Percentiles rank a stretch among this genome's conserved stretches.
These are phyloP conservation scores for Tricholoma sp. DNA, from an alignment of 768 basidiomycete species.

Conservation along the genomic window DNA sequence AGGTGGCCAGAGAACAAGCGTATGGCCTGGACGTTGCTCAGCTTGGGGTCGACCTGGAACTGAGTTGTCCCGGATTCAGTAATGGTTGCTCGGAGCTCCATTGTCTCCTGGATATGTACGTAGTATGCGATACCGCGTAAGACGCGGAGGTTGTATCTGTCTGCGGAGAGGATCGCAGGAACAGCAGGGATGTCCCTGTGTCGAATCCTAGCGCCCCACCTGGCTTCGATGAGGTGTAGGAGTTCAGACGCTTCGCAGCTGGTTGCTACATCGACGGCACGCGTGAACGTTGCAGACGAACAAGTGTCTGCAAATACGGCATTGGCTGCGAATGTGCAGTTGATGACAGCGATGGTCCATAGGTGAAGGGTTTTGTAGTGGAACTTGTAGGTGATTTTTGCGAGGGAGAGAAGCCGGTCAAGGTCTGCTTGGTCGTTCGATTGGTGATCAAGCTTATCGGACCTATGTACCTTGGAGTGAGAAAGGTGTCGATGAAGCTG, in stretches of 20 bases:
- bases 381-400: conserved; percentile 45
- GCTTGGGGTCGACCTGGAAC: conserved; percentile 30
- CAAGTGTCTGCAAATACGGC: conserved; percentile 25
- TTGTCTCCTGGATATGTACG: conserved; percentile 28
- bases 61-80: conserved; percentile 23
- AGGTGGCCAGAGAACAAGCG: conserved; percentile 30
- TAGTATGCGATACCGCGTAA: conserved; percentile 37
- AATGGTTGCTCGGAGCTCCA: conserved; percentile 21
- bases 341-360: conserved; percentile 39
- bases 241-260: conserved; percentile 17
- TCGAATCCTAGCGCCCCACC: conserved; percentile 27
- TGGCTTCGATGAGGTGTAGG: conserved; percentile 17
- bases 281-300: conserved; percentile 28
- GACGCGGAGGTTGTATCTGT: conserved; percentile 22
- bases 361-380: conserved; percentile 38
- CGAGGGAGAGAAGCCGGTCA: conserved; percentile 38
- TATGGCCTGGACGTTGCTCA: conserved; percentile 31
- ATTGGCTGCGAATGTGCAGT: conserved; percentile 17
- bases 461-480: conserved; percentile 21
- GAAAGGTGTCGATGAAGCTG: neutral
- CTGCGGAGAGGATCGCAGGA: conserved; percentile 33
- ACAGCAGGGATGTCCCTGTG: conserved; percentile 27
- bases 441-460: conserved; percentile 38
- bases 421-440: conserved; percentile 33
- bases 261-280: conserved; percentile 23